These are phyloP conservation scores for Cicer arietinum DNA, from an alignment of 306 rosid species.

Conservation along the genomic window DNA sequence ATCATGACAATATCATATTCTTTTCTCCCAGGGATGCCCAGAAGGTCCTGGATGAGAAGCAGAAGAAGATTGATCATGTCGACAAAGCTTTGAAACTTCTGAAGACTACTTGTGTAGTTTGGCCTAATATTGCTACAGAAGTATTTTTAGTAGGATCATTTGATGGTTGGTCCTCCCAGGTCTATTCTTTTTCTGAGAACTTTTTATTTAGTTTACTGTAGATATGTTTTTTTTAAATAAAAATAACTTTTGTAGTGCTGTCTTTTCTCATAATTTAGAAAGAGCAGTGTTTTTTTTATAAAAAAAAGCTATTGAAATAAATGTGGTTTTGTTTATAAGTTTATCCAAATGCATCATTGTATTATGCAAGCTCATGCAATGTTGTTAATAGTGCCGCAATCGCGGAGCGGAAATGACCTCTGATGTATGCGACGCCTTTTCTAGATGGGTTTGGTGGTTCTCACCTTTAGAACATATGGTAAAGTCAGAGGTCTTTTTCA, in stretches of 20 bases:
- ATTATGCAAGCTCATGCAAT: neutral
- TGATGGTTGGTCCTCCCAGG: constrained; percentile 95
- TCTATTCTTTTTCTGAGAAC: constrained; percentile 41
- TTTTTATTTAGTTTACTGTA: constrained; percentile 7
- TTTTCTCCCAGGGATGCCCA: constrained; percentile 65
- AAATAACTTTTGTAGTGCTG: neutral
- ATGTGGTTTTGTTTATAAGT: neutral
- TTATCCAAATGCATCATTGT: neutral
- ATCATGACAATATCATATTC: constrained; percentile 33
- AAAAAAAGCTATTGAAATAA: neutral
- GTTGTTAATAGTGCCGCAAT: too few relatives aligned
- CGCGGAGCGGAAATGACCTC: too few relatives aligned
- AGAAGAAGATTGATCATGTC: constrained; percentile 63
- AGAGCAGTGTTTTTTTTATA: neutral
- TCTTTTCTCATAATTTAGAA: neutral
- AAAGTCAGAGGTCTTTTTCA: neutral
- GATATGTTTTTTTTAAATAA: neutral
- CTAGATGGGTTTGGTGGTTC: constrained; percentile 10
- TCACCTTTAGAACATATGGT: constrained; percentile 3
- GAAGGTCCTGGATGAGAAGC: constrained; percentile 71
- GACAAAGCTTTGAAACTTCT: constrained; percentile 61
- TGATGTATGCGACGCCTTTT: neutral
- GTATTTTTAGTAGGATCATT: constrained; percentile 86
- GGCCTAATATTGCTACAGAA: constrained; percentile 83
- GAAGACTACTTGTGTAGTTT: constrained; percentile 64